Percentiles rank a stretch among this genome's conserved stretches.
phyloP scores from a whole-genome alignment of 495 filamentous ascomycete genomes.

The Annulohypoxylon maeteangense region DNA sequence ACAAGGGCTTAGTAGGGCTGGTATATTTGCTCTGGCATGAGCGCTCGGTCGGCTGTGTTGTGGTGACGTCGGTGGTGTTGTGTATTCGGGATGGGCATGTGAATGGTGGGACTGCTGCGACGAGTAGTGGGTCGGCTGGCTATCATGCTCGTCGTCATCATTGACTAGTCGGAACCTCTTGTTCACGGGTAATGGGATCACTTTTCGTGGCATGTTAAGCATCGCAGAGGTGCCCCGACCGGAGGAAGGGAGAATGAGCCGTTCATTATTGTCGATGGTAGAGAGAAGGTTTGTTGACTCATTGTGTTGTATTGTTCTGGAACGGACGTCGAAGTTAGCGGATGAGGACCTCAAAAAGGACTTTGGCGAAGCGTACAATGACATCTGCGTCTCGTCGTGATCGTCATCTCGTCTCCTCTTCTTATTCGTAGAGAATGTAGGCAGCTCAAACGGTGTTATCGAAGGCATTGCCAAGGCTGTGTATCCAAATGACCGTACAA shows the following conservation, averaged over 20 bases:
- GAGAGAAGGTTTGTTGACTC: slow-evolving; percentile 38
- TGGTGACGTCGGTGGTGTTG: slow-evolving; percentile 21
- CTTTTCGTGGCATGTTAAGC: slow-evolving; percentile 42
- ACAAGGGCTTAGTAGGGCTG: slow-evolving; percentile 52
- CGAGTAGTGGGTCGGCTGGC: slow-evolving; percentile 7
- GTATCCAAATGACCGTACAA: not conserved
- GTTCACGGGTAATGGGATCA: slow-evolving; percentile 47
- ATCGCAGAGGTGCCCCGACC: slow-evolving; percentile 24
- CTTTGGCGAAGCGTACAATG: slow-evolving; percentile 46
- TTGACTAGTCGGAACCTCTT: slow-evolving; percentile 47
- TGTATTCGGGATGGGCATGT: slow-evolving; percentile 45
- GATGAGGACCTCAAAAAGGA: slow-evolving; percentile 16
- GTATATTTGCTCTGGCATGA: slow-evolving; percentile 14
- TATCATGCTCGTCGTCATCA: slow-evolving; percentile 28
- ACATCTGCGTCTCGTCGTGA: slow-evolving; percentile 40
- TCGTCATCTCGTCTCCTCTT: slow-evolving; percentile 57
- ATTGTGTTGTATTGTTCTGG: slow-evolving; percentile 33
- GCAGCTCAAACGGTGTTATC: slow-evolving; percentile 23
- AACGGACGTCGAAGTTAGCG: slow-evolving; percentile 25
- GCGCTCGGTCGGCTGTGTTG: slow-evolving; percentile 23
- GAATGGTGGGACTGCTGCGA: slow-evolving; percentile 37
- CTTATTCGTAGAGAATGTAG: slow-evolving; percentile 45
- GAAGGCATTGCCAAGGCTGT: slow-evolving; percentile 41
- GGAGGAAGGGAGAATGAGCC: slow-evolving; percentile 22
- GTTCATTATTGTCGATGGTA: slow-evolving; percentile 38